Evolutionary conservation across 306 rosid species (phyloP).

Genomic region (Vigna angularis): DNA sequence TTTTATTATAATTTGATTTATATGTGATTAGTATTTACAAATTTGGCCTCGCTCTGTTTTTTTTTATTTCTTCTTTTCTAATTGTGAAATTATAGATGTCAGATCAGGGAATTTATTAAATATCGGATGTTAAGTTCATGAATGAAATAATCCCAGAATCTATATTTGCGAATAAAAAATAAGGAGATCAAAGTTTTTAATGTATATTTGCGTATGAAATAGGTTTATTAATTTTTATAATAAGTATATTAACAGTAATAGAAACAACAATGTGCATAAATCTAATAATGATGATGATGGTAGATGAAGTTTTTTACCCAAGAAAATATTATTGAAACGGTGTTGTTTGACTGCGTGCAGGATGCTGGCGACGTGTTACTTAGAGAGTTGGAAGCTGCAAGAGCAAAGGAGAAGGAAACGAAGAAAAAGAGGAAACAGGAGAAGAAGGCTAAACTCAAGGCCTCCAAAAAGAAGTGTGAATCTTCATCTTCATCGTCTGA

Average conservation of each 20-base stretch:
- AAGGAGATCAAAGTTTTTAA: neutral
- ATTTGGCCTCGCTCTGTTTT: too few relatives aligned
- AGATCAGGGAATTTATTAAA: too few relatives aligned
- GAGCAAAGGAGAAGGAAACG: conserved; percentile 64
- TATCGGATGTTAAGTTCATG: neutral
- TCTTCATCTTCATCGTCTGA: conserved; percentile 76
- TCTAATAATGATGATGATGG: neutral
- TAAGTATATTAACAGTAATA: neutral
- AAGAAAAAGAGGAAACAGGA: conserved; percentile 68
- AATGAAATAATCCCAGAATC: neutral
- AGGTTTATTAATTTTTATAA: too few relatives aligned
- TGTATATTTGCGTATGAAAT: neutral
- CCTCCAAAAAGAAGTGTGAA: conserved; percentile 52
- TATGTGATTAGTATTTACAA: neutral
- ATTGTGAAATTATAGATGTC: too few relatives aligned
- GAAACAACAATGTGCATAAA: neutral
- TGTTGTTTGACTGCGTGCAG: conserved; percentile 39
- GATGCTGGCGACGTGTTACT: conserved; percentile 61
- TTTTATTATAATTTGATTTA: too few relatives aligned
- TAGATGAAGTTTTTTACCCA: neutral
- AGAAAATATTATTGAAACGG: neutral
- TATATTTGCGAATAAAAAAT: too few relatives aligned
- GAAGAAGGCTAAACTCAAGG: conserved; percentile 60
- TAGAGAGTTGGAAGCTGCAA: conserved; percentile 60
- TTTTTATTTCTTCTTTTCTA: too few relatives aligned